These are phyloP conservation scores for Hypericum perforatum DNA, from an alignment of 345 rosid species.

Conservation along the genomic window DNA sequence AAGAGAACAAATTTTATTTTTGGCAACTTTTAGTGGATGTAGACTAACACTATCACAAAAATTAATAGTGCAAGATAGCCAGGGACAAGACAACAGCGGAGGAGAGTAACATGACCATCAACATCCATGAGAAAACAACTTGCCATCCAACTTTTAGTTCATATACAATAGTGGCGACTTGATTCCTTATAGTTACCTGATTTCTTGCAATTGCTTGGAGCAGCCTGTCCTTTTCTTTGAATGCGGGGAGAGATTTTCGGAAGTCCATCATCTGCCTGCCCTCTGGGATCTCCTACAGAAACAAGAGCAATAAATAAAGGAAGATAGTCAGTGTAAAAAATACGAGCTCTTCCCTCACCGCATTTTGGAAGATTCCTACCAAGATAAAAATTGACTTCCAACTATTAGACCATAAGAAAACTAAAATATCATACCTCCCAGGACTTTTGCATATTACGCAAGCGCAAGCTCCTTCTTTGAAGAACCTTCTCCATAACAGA, in stretches of 20 bases:
- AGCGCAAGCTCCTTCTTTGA: constrained; percentile 80
- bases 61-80: no score
- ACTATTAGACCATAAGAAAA: not conserved
- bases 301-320: not conserved
- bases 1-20: no score
- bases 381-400: no score
- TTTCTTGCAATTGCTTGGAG: constrained; percentile 95
- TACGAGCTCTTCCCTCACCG: no score
- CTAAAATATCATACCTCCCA: constrained; percentile 47
- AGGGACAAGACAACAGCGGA: no score
- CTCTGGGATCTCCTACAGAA: constrained; percentile 79
- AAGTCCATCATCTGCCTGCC: constrained; percentile 74
- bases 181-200: constrained; percentile 48
- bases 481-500: constrained; percentile 97
- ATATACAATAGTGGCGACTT: not conserved
- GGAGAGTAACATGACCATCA: no score
- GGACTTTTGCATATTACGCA: constrained; percentile 87
- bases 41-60: no score
- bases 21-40: no score
- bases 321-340: not conserved
- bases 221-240: constrained; percentile 82
- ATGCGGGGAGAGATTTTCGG: constrained; percentile 76
- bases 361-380: no score
- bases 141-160: not conserved
- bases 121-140: no score